A percentile compares a stretch with the other conserved stretches of the same genome.
These are phyloP conservation scores for Penstemon davidsonii DNA, from an alignment of 257 asterid genomes.

Conservation along the genomic window DNA sequence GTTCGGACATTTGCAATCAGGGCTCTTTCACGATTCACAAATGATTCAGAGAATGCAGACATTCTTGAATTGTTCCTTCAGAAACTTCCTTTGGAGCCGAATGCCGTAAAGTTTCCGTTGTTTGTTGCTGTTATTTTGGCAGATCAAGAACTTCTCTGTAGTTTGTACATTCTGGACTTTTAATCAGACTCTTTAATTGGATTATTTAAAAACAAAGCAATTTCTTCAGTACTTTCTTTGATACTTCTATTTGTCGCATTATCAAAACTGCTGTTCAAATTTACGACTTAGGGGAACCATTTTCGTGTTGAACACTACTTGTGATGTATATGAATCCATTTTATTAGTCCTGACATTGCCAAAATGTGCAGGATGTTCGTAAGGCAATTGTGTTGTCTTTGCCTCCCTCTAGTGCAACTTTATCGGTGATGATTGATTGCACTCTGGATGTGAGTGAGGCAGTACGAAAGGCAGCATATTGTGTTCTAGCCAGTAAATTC, in stretches of 20 bases:
- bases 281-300: conserved; percentile 7
- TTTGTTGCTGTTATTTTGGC: conserved; percentile 2
- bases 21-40: conserved; percentile 84
- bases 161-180: conserved; percentile 16
- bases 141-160: background rate
- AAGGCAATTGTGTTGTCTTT: conserved; percentile 73
- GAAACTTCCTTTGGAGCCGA: conserved; percentile 73
- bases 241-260: background rate
- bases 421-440: conserved; percentile 66
- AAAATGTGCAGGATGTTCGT: conserved; percentile 76
- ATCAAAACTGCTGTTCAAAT: background rate
- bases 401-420: conserved; percentile 78
- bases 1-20: conserved; percentile 85
- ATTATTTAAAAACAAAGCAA: background rate
- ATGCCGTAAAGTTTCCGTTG: conserved; percentile 45
- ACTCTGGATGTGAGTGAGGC: conserved; percentile 85
- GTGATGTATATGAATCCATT: background rate
- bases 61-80: conserved; percentile 75
- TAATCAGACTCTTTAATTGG: background rate
- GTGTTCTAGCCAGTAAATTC: conserved; percentile 72
- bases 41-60: conserved; percentile 73
- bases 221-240: background rate
- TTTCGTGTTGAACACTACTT: background rate
- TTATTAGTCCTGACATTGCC: conserved; percentile 14
- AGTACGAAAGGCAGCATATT: conserved; percentile 84